A percentile compares a stretch with the other conserved stretches of the same genome.
Conservation (phyloP, 352 stramenopile species). For the Paralagenidium karlingii region DNA sequence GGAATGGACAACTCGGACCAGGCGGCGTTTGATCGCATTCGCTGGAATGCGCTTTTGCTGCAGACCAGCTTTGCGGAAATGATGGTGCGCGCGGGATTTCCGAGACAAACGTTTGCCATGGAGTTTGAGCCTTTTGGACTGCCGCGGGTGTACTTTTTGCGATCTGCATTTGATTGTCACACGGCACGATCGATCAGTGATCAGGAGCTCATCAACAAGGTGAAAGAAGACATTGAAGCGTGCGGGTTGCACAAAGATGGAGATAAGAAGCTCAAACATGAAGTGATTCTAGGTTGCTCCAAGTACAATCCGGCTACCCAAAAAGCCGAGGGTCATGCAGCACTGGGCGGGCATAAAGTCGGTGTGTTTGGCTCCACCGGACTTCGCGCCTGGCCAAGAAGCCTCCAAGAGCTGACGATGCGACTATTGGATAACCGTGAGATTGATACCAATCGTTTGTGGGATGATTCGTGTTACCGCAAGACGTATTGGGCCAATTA, state of each 20-base stretch:
- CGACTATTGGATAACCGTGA: conserved; percentile 44
- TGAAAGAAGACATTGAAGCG: too few relatives aligned
- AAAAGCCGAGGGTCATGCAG: conserved; percentile 38
- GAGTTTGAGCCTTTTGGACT: conserved; percentile 30
- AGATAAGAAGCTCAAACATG: conserved; percentile 36
- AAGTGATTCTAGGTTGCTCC: conserved; percentile 57
- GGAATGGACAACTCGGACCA: conserved; percentile 40
- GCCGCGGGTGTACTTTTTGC: too few relatives aligned
- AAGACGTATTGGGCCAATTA: conserved; percentile 52
- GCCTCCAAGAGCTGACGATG: conserved; percentile 26
- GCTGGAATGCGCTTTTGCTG: too few relatives aligned
- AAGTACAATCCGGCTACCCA: conserved; percentile 34
- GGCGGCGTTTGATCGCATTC: too few relatives aligned
- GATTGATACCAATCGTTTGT: conserved; percentile 24
- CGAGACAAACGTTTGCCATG: conserved; percentile 33
- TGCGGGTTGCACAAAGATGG: conserved; percentile 16
- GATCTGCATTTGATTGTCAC: too few relatives aligned
- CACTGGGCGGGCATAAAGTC: conserved; percentile 35
- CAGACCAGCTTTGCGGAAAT: too few relatives aligned
- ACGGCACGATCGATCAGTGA: too few relatives aligned
- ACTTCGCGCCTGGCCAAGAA: conserved; percentile 42
- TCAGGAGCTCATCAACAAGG: too few relatives aligned
- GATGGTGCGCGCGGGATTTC: too few relatives aligned
- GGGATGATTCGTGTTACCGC: conserved; percentile 52
- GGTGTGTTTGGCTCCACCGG: conserved; percentile 57